Percentiles rank a stretch among this genome's conserved stretches.
Evolutionary conservation across 495 filamentous ascomycete species (phyloP).

Genomic region (Xylaria telfairii): DNA sequence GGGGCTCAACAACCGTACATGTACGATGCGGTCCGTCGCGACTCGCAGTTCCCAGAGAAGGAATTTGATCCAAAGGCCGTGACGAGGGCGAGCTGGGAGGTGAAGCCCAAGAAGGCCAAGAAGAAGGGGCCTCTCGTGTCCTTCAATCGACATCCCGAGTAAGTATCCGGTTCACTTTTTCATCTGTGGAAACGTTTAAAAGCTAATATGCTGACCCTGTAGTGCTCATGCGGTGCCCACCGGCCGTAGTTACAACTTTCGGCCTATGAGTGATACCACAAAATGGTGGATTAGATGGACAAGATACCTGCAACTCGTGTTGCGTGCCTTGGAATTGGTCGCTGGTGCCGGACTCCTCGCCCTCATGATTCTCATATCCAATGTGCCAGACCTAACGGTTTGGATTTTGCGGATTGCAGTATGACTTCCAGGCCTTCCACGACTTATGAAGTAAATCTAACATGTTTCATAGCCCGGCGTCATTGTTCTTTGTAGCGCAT

Average conservation of each 20-base stretch:
- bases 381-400: conserved; percentile 62
- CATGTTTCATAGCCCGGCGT: conserved; percentile 62
- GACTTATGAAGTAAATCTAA: background rate
- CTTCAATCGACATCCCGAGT: conserved; percentile 86
- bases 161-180: conserved; percentile 39
- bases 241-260: conserved; percentile 38
- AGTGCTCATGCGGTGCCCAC: conserved; percentile 45
- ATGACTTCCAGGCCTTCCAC: conserved; percentile 39
- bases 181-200: conserved; percentile 27
- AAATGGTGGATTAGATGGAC: conserved; percentile 71
- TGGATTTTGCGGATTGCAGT: conserved; percentile 84
- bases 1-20: conserved; percentile 73
- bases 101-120: conserved; percentile 63
- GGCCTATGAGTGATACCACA: conserved; percentile 71
- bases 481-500: conserved; percentile 71
- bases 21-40: conserved; percentile 62
- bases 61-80: conserved; percentile 83
- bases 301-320: conserved; percentile 67
- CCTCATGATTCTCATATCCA: conserved; percentile 74
- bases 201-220: conserved; percentile 25
- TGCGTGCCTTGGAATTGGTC: conserved; percentile 69
- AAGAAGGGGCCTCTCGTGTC: conserved; percentile 75
- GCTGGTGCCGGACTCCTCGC: conserved; percentile 73
- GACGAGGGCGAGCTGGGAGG: conserved; percentile 72
- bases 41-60: conserved; percentile 57